Percentiles rank a stretch among this genome's conserved stretches.
phyloP scores from a whole-genome alignment of 2,329 filamentous ascomycete species.

The Penicillium freii region DNA sequence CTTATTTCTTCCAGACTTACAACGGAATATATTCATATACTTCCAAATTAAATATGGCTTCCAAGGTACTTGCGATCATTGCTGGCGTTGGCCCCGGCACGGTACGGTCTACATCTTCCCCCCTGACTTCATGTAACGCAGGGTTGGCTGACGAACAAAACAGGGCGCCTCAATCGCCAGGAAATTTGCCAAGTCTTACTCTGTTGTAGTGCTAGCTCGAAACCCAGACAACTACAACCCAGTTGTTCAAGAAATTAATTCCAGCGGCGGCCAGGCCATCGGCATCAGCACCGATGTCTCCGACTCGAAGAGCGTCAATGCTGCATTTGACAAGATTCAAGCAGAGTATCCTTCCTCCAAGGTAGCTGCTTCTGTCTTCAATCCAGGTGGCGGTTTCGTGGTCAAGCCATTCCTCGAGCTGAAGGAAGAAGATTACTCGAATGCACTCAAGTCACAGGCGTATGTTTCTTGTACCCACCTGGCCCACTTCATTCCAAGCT shows the following conservation, averaged over 20 bases:
- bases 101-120: conserved; percentile 23
- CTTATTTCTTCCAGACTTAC: not conserved
- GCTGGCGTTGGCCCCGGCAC: conserved; percentile 50
- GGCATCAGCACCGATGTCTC: conserved; percentile 61
- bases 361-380: conserved; percentile 59
- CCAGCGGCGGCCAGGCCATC: conserved; percentile 56
- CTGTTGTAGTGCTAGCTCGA: conserved; percentile 59
- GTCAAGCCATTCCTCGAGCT: conserved; percentile 62
- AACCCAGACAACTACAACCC: conserved; percentile 56
- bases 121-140: not conserved
- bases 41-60: conserved; percentile 26
- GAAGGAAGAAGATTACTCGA: conserved; percentile 56
- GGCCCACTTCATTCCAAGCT: not conserved
- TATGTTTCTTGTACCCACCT: conserved; percentile 21
- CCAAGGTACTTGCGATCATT: conserved; percentile 46
- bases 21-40: not conserved
- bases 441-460: conserved; percentile 52
- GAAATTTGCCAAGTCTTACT: conserved; percentile 58
- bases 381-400: conserved; percentile 57
- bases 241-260: conserved; percentile 60
- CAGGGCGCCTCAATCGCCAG: conserved; percentile 59
- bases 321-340: conserved; percentile 55
- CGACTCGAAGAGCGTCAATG: conserved; percentile 51
- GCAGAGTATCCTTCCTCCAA: conserved; percentile 50
- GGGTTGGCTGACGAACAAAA: conserved; percentile 41